phyloP scores from a whole-genome alignment of 2,329 filamentous ascomycete species.

The Phaeosphaeria sp. region DNA sequence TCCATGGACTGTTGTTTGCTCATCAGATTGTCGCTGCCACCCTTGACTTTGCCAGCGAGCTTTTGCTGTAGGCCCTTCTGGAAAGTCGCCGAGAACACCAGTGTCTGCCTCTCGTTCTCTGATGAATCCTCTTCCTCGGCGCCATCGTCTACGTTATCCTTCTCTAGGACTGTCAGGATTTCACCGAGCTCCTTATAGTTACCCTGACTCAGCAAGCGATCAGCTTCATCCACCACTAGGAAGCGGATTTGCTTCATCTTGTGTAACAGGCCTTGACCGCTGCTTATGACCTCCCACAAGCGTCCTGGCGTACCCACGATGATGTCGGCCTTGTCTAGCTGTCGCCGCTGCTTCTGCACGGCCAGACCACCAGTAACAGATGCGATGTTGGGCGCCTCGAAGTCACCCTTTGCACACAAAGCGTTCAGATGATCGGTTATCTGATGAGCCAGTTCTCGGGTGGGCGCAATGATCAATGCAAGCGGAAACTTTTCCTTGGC shows the following conservation, averaged over 20 bases:
- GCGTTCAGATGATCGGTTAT: conserved; percentile 81
- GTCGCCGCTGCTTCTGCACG: conserved; percentile 91
- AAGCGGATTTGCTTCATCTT: conserved; percentile 78
- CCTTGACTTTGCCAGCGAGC: conserved; percentile 71
- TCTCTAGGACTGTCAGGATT: conserved; percentile 81
- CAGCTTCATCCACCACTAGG: conserved; percentile 91
- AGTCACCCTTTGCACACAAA: conserved; percentile 71
- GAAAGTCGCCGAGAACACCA: conserved; percentile 97
- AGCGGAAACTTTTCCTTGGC: conserved; percentile 53
- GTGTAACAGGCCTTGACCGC: conserved; percentile 70
- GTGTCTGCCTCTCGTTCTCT: conserved; percentile 72
- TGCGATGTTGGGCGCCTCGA: conserved; percentile 68
- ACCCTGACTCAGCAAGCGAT: conserved; percentile 87
- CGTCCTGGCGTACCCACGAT: conserved; percentile 93
- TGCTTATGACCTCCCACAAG: conserved; percentile 90
- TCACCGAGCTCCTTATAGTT: conserved; percentile 95
- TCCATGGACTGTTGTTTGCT: conserved; percentile 84
- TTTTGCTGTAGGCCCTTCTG: conserved; percentile 91
- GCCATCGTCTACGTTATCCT: conserved; percentile 58
- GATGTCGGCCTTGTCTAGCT: conserved; percentile 83
- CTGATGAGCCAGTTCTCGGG: conserved; percentile 92
- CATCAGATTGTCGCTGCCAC: conserved; percentile 62
- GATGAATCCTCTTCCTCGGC: conserved; percentile 10
- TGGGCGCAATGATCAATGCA: conserved; percentile 84
- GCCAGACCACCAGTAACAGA: conserved; percentile 92